phyloP scores from a whole-genome alignment of 2,329 filamentous ascomycete genomes.

The Phyllachora maydis region DNA sequence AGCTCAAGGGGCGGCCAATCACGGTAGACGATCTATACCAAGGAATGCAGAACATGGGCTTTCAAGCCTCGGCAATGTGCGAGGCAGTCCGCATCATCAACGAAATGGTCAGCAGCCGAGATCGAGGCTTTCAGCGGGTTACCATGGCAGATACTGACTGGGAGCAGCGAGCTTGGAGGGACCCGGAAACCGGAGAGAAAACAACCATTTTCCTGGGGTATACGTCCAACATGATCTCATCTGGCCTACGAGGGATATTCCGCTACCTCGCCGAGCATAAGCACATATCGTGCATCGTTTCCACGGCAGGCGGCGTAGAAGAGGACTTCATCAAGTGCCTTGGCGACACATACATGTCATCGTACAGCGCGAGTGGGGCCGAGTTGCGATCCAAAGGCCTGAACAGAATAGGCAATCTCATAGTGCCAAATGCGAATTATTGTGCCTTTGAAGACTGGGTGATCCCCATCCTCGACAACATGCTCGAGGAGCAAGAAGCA shows the following conservation, averaged over 20 bases:
- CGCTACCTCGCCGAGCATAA: constrained; percentile 85
- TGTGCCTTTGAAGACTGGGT: constrained; percentile 97
- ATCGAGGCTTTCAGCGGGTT: constrained; percentile 1
- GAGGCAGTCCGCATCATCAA: constrained; percentile 87
- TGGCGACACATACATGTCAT: constrained; percentile 78
- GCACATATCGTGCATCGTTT: constrained; percentile 84
- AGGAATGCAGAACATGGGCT: constrained; percentile 73
- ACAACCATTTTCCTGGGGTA: constrained; percentile 96
- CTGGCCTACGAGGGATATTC: constrained; percentile 74
- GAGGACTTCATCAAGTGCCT: constrained; percentile 98
- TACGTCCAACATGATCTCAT: constrained; percentile 94
- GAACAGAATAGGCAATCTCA: constrained; percentile 87
- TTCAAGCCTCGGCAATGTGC: constrained; percentile 48
- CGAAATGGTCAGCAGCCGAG: constrained; percentile 65
- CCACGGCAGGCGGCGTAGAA: constrained; percentile 85
- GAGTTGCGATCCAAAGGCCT: constrained; percentile 66
- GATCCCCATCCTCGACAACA: constrained; percentile 78
- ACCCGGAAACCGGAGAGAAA: constrained; percentile 55
- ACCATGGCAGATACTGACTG: neutral
- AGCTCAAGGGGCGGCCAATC: constrained; percentile 51
- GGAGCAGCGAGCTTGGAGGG: constrained; percentile 49
- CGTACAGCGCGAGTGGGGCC: constrained; percentile 60
- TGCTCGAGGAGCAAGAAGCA: constrained; percentile 85
- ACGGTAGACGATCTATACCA: constrained; percentile 70
- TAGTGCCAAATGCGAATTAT: constrained; percentile 95